Base-by-base conservation (phyloP, 108 stramenopile genomes). In the Phaeodactylum tricornutum region DNA sequence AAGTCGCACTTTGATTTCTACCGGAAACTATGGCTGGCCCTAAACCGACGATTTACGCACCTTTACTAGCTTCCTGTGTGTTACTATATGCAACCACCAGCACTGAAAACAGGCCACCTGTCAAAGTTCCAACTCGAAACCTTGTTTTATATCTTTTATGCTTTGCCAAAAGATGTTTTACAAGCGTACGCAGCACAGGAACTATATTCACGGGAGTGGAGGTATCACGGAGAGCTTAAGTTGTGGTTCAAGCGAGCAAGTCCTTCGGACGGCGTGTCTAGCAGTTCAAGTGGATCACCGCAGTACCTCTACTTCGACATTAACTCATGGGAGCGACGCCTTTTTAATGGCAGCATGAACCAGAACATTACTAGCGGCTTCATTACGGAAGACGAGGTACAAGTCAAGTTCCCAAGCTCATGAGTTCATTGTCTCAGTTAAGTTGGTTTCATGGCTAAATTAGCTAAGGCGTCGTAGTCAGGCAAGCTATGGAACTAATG, bases 61-160 rank as follows among this genome's bases (percentile, higher is more conserved):
- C 12, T 4, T 30, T 29, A 20, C n/a, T 53, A 86, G 86, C 74
- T 87, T 46, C 97, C 97, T 12, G 60, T 69, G 69, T 98, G 95
- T 62, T 98, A 98, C 66, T 92, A 89, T 66, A 85, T 92, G 81
- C 92, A 91, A 78, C 83, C 93, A 34, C 87, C 88, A 12, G 81
- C 85, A 11, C 62, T 88, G 47, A 90, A 88, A 55, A 84, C 84
- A 21, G 90, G 82, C 29, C 93, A 98, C 56, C 66, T 98, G 44
- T 77, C 85, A 26, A 95, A 96, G 71, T 96, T 96, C 63, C 86
- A 94, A 53, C 75, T 88, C 27, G 97, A 98, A 74, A 98, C 95
- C n/a, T 67, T 98, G 39, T 96, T 98, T 70, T 96, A 98, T 73
- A 94, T 96, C 61, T 98, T 98, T 68, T 98, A 98, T 53, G 92